Conservation (phyloP, 306 rosid genomes). For the Mimosa bimucronata region DNA sequence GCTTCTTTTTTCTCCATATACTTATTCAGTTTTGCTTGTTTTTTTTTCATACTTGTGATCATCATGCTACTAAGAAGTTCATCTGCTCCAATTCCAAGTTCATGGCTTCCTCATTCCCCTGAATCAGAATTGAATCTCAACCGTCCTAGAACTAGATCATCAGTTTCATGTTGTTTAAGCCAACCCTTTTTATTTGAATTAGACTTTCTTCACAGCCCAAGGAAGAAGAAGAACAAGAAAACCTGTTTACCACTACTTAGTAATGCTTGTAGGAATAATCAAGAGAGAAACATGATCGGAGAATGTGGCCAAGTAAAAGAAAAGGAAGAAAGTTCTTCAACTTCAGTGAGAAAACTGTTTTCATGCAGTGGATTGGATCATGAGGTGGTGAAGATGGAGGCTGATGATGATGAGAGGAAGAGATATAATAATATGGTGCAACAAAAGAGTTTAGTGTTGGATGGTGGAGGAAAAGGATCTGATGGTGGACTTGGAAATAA, state of each 20-base stretch:
- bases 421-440: constrained; percentile 38
- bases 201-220: constrained; percentile 29
- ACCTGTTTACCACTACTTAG: background rate
- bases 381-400: constrained; percentile 5
- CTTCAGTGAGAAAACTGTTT: constrained; percentile 46
- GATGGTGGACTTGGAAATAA: constrained; percentile 43
- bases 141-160: constrained; percentile 49
- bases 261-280: constrained; percentile 13
- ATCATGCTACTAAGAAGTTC: constrained; percentile 75
- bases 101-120: constrained; percentile 52
- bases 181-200: constrained; percentile 34
- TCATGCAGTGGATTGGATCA: constrained; percentile 57
- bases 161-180: constrained; percentile 38
- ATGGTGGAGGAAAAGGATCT: constrained; percentile 49
- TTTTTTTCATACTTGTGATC: background rate
- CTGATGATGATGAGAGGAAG: constrained; percentile 32
- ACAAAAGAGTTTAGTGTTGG: constrained; percentile 51
- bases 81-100: constrained; percentile 53
- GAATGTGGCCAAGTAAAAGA: constrained; percentile 28
- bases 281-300: constrained; percentile 23
- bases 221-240: constrained; percentile 34
- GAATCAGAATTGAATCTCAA: constrained; percentile 47
- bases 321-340: constrained; percentile 30
- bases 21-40: background rate
- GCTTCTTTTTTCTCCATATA: background rate